A percentile compares a stretch with the other conserved stretches of the same genome.
Conservation (phyloP, 257 asterid species). For the Lycium ferocissimum region DNA sequence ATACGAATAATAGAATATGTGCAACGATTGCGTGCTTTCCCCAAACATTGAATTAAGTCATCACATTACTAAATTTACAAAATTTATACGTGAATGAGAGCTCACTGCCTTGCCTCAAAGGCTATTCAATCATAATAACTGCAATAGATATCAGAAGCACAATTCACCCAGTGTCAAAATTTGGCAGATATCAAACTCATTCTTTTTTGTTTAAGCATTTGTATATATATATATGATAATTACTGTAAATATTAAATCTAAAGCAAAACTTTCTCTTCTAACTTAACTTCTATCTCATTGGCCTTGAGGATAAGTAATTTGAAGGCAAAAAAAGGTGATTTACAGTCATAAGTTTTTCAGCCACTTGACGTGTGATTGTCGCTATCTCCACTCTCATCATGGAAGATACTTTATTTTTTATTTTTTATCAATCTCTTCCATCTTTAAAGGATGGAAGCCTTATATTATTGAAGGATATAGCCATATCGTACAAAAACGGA, state of each 20-base stretch:
- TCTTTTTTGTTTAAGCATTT: conserved; percentile 13
- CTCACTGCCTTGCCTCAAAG: conserved; percentile 6
- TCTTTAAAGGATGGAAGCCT: too few species aligned
- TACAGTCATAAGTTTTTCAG: conserved; percentile 33
- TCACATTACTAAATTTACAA: background rate
- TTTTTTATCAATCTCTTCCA: too few species aligned
- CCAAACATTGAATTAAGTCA: too few species aligned
- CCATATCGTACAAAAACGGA: too few species aligned
- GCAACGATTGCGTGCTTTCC: too few species aligned
- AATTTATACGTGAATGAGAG: background rate
- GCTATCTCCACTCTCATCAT: conserved; percentile 70
- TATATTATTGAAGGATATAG: too few species aligned
- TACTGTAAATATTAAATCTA: conserved; percentile 22
- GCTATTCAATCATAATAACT: background rate
- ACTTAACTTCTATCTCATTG: background rate
- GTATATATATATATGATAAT: background rate
- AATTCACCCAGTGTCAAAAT: conserved; percentile 1
- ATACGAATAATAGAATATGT: too few species aligned
- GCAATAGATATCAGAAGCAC: background rate
- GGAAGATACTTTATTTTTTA: too few species aligned
- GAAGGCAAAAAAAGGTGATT: background rate
- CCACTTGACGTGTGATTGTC: conserved; percentile 54
- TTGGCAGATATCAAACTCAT: conserved; percentile 25
- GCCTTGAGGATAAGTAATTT: background rate
- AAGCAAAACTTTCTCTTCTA: background rate